Evolutionary conservation across 768 basidiomycete genomes (phyloP).

Genomic region (Tylopilus vinaceipallidus): DNA sequence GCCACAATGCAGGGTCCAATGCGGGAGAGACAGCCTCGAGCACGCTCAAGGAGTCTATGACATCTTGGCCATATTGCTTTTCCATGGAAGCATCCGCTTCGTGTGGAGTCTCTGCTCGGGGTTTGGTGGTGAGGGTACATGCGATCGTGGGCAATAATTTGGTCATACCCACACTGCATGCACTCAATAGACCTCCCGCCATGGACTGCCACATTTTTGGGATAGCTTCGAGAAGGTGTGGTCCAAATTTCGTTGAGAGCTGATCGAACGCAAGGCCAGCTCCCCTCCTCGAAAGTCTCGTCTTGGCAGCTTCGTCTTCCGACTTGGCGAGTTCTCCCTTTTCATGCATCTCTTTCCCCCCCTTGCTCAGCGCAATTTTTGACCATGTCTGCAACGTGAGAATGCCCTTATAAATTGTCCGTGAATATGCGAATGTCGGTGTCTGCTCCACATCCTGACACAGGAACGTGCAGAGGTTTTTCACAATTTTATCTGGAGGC

Average conservation of each 20-base stretch:
- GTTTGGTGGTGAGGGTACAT: not conserved
- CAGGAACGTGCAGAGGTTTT: constrained; percentile 94
- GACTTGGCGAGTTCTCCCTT: constrained; percentile 42
- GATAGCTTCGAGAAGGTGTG: constrained; percentile 68
- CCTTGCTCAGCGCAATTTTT: constrained; percentile 34
- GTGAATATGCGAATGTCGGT: constrained; percentile 77
- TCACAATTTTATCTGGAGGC: constrained; percentile 94
- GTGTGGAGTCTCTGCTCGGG: constrained; percentile 46
- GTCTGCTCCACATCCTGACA: constrained; percentile 90
- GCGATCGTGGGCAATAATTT: not conserved
- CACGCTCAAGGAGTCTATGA: constrained; percentile 91
- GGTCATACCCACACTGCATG: constrained; percentile 61
- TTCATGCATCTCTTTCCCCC: constrained; percentile 40
- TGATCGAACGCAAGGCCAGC: constrained; percentile 80
- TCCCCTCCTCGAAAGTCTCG: constrained; percentile 78
- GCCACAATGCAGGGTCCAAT: constrained; percentile 68
- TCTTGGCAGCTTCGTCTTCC: constrained; percentile 56
- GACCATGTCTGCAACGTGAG: constrained; percentile 62
- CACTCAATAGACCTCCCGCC: constrained; percentile 69
- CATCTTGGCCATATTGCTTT: constrained; percentile 78
- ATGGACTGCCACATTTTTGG: constrained; percentile 96
- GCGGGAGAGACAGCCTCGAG: constrained; percentile 79
- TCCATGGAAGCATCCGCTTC: constrained; percentile 66
- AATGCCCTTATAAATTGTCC: constrained; percentile 66
- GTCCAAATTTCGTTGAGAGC: constrained; percentile 74